These are phyloP conservation scores for Mrakia frigida DNA, from an alignment of 768 basidiomycete species.

Conservation along the genomic window DNA sequence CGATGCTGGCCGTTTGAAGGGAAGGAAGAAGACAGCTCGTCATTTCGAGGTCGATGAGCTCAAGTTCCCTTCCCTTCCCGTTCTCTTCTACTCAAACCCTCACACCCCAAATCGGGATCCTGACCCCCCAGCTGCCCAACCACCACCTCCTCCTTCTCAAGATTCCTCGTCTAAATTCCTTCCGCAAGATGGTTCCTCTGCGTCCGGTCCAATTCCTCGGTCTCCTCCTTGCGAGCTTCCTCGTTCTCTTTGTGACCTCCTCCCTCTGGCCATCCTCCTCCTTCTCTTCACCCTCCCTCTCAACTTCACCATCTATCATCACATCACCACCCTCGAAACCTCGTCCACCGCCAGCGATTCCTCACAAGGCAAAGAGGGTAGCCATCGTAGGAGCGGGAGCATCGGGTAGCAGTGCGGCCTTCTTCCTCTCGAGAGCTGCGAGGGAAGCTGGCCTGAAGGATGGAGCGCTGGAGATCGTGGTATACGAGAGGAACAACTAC, in stretches of 20 bases:
- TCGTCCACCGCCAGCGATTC: not conserved
- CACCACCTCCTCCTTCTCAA: not conserved
- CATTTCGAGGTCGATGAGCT: too few species aligned
- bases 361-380: constrained; percentile 46
- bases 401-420: constrained; percentile 66
- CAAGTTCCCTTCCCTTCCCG: too few species aligned
- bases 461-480: constrained; percentile 68
- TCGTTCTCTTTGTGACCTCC: not conserved
- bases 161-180: not conserved
- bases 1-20: too few species aligned
- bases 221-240: not conserved
- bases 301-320: not conserved
- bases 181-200: not conserved
- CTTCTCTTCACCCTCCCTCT: not conserved
- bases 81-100: too few species aligned
- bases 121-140: not conserved
- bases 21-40: too few species aligned
- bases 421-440: constrained; percentile 67
- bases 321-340: not conserved
- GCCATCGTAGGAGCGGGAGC: constrained; percentile 91
- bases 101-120: too few species aligned
- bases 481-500: constrained; percentile 71
- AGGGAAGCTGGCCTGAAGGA: constrained; percentile 56
- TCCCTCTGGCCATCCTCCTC: not conserved
- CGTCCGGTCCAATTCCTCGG: not conserved